phyloP scores from a whole-genome alignment of 2,329 filamentous ascomycete species.

The Calonectria pseudoturangicola region DNA sequence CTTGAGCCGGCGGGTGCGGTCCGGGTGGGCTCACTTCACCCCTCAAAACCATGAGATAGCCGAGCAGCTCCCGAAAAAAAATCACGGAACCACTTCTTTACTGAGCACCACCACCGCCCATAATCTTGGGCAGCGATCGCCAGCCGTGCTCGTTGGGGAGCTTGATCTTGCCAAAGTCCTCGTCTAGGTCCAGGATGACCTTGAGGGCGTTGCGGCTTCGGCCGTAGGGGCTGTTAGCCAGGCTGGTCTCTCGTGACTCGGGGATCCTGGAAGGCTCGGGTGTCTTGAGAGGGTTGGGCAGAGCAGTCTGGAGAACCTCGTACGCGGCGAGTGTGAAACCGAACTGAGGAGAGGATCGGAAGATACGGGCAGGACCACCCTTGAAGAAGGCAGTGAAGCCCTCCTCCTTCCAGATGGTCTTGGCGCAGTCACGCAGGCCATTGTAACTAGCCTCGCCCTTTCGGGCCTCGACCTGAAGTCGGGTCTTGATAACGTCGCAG shows the following conservation, averaged over 20 bases:
- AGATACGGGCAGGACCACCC: constrained; percentile 94
- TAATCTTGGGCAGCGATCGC: constrained; percentile 71
- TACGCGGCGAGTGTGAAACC: constrained; percentile 98
- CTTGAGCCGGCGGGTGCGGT: constrained; percentile 40
- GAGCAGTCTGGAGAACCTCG: constrained; percentile 87
- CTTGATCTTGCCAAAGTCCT: constrained; percentile 89
- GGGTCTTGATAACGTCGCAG: constrained; percentile 99
- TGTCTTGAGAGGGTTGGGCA: constrained; percentile 82
- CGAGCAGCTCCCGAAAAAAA: constrained; percentile 48
- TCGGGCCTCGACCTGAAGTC: constrained; percentile 96
- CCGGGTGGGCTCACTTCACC: constrained; percentile 44
- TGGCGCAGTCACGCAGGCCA: constrained; percentile 88
- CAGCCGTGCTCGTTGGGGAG: constrained; percentile 73
- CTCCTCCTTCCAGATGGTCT: constrained; percentile 90
- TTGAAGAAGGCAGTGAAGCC: constrained; percentile 99
- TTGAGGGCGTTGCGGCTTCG: constrained; percentile 93
- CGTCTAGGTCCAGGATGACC: constrained; percentile 94
- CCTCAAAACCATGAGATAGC: constrained; percentile 45
- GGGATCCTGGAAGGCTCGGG: constrained; percentile 72
- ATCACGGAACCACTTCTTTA: constrained; percentile 44
- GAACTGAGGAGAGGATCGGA: constrained; percentile 97
- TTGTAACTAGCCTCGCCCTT: constrained; percentile 95
- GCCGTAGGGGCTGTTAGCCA: constrained; percentile 69
- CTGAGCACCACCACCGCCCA: constrained; percentile 63
- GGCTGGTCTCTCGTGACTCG: constrained; percentile 53